phyloP scores from a whole-genome alignment of 2,329 filamentous ascomycete species.

The Helotiales sp. region DNA sequence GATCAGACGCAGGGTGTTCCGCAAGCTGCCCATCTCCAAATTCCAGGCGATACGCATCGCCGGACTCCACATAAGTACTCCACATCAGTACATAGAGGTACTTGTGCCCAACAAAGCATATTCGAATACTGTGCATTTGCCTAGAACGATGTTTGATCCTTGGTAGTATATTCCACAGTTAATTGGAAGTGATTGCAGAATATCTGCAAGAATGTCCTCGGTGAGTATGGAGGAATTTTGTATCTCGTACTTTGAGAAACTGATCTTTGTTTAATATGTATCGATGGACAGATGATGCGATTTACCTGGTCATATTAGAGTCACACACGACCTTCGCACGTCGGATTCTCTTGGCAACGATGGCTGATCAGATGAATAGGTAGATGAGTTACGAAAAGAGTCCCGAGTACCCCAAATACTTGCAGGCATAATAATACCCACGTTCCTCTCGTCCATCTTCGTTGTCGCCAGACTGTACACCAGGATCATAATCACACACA shows the following conservation, averaged over 20 bases:
- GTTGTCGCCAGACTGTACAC: slow-evolving; percentile 20
- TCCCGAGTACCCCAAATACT: slow-evolving; percentile 10
- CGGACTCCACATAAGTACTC: too few species aligned
- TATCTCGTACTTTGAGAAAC: not conserved
- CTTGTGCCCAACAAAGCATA: not conserved
- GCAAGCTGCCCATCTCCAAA: not conserved
- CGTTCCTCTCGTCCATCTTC: slow-evolving; percentile 17
- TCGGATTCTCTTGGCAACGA: not conserved
- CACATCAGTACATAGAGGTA: not conserved
- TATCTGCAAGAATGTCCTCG: not conserved
- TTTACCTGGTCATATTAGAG: too few species aligned
- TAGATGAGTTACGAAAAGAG: not conserved
- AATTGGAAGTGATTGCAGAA: not conserved
- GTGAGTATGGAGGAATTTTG: not conserved
- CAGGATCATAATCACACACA: slow-evolving; percentile 13
- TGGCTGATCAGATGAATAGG: not conserved
- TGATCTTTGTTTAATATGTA: not conserved
- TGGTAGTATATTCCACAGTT: not conserved
- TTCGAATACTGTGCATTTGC: not conserved
- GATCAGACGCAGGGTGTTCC: not conserved
- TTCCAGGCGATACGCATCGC: too few species aligned
- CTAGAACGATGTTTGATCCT: not conserved
- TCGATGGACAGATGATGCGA: too few species aligned
- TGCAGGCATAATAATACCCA: slow-evolving; percentile 17
- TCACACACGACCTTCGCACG: not conserved